Conservation (phyloP, 225 moss, liverwort and hornwort species). For the Physcomitrellopsis africana region DNA sequence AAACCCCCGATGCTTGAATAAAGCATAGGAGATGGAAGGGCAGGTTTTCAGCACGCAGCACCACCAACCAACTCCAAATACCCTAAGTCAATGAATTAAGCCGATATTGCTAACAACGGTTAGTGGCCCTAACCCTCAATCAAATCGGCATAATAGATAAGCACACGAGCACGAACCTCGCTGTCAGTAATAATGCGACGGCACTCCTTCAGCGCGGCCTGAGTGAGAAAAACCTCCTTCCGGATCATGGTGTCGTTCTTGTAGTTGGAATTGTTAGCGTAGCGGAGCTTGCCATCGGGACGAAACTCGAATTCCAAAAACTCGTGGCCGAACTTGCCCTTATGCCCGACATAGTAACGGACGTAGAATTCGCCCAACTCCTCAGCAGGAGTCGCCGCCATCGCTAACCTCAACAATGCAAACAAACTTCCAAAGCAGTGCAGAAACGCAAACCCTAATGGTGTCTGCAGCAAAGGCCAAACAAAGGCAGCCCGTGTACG, state of each 20-base stretch:
- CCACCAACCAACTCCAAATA: not conserved
- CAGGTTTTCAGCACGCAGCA: too few species aligned
- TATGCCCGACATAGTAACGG: conserved; percentile 66
- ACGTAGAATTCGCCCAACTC: conserved; percentile 69
- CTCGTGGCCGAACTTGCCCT: conserved; percentile 68
- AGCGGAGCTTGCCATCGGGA: conserved; percentile 72
- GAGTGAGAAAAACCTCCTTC: conserved; percentile 71
- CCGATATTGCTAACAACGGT: not conserved
- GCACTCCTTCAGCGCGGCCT: conserved; percentile 66
- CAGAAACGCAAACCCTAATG: too few species aligned
- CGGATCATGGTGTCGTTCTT: conserved; percentile 79
- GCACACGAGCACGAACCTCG: conserved; percentile 26
- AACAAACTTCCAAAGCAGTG: too few species aligned
- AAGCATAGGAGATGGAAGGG: too few species aligned
- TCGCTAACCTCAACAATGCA: conserved; percentile 9
- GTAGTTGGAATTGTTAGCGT: conserved; percentile 76
- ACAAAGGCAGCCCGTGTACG: too few species aligned
- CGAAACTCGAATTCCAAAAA: conserved; percentile 66
- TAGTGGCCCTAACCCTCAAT: not conserved
- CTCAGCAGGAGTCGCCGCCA: conserved; percentile 31
- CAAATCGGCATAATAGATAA: not conserved
- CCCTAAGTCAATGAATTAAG: not conserved
- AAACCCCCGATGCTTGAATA: too few species aligned
- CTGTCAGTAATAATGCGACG: conserved; percentile 61
- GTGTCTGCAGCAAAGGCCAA: too few species aligned